Evolutionary conservation across 2,329 filamentous ascomycete species (phyloP).

Genomic region (Curvularia spicifera): DNA sequence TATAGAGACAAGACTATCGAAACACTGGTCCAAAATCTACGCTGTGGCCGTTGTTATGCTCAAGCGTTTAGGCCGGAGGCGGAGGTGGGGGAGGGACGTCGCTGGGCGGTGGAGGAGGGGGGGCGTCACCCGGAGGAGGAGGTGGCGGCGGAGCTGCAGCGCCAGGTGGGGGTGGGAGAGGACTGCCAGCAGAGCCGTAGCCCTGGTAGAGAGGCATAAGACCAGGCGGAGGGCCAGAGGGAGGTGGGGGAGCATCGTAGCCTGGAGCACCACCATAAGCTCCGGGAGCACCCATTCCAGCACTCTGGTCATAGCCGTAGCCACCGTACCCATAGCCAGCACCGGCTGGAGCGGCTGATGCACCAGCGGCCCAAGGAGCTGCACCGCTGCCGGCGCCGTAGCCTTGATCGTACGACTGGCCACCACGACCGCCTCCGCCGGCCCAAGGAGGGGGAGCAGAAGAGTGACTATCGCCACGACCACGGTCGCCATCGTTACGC

Average conservation of each 20-base stretch:
- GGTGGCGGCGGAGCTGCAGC: conserved; percentile 68
- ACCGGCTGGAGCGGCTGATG: conserved; percentile 39
- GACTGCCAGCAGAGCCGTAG: conserved; percentile 61
- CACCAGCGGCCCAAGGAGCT: conserved; percentile 51
- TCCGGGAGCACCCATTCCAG: conserved; percentile 36
- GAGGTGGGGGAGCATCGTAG: conserved; percentile 51
- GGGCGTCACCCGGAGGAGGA: conserved; percentile 62
- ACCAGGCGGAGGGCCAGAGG: conserved; percentile 57
- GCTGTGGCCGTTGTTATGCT: background rate
- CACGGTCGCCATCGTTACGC: conserved; percentile 52
- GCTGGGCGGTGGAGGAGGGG: conserved; percentile 62
- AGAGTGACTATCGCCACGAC: conserved; percentile 49
- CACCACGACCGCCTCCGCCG: conserved; percentile 41
- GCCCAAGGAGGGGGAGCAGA: conserved; percentile 52
- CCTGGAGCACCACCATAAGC: conserved; percentile 56
- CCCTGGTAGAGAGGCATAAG: conserved; percentile 72
- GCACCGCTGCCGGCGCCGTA: conserved; percentile 44
- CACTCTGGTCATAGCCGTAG: conserved; percentile 42
- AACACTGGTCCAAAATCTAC: conserved; percentile 4
- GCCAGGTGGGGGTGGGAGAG: conserved; percentile 66
- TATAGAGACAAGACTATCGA: background rate
- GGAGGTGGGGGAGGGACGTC: conserved; percentile 60
- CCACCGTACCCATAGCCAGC: conserved; percentile 53
- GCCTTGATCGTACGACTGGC: conserved; percentile 38
- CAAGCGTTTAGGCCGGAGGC: conserved; percentile 31